Evolutionary conservation across 176 grass and related monocot species (phyloP), one percentile per base, ranked within the genome.

Genomic region (Oryza australiensis): DNA sequence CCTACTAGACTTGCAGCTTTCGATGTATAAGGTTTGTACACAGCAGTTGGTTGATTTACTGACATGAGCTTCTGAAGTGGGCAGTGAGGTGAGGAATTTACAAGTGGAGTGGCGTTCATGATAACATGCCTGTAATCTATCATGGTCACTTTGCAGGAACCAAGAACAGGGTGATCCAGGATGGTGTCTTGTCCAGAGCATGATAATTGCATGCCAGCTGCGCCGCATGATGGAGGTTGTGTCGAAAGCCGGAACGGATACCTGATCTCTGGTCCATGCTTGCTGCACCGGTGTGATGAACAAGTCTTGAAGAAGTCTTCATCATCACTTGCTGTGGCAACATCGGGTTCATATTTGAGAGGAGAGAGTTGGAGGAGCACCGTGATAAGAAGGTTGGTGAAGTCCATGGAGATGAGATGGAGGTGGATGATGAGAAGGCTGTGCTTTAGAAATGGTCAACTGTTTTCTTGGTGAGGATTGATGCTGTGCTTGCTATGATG

Each of bases 121-220:
- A 11, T 3, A 14, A 22, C 45, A 27, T 42, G 1, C 12, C n/a
- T n/a, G 77, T 91, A 89, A 76, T 89, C 63, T 45, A 94, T 85
- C 3, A 1, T 15, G 0, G 34, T 78, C 7, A 91, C 86, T 65
- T 63, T 87, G 62, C 65, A 77, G 30, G 77, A 16, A 27, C 84
- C 84, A 42, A 79, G 60, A 48, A 72, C 37, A 9, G 81, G 89
- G 33, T 89, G 86, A 42, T 70, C 55, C 10, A 94, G 55, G 67
- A 89, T 26, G 12, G 84, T 79, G 45, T 89, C 81, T 8, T 74
- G 16, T 9, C 76, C 33, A 12, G 41, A 89, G 55, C 87, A 94
- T 14, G 92, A 87, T 49, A 94, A 71, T 23, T 85, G 42, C 84
- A 94, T 85, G 11, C 86, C 86, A 0, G 27, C 86, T 11, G 22